Percentiles rank a stretch among this genome's conserved stretches.
phyloP scores from a whole-genome alignment of 1,284 basidiomycete species.

The Sanghuangporus sanghuang region DNA sequence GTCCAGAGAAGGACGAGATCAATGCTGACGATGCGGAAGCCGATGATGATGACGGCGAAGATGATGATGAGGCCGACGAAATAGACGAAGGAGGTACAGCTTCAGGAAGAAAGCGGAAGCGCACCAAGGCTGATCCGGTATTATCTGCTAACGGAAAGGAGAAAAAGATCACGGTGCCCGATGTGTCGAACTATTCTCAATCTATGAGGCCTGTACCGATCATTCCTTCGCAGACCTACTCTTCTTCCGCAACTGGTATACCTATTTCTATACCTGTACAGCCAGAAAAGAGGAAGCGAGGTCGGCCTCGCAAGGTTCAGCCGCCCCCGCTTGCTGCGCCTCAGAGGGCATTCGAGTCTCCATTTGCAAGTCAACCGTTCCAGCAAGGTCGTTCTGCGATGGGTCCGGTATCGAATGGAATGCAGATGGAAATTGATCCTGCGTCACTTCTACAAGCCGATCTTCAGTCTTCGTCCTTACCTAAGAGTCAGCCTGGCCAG shows the following conservation, averaged over 20 bases:
- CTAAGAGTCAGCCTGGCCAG: conserved; percentile 21
- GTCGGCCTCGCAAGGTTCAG: conserved; percentile 58
- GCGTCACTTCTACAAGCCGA: background rate
- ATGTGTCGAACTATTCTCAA: conserved; percentile 6
- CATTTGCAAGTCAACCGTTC: conserved; percentile 22
- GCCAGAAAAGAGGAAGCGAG: conserved; percentile 77
- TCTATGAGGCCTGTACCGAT: conserved; percentile 10
- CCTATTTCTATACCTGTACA: conserved; percentile 25
- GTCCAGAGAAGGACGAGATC: conserved; percentile 68
- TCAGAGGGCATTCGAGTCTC: background rate
- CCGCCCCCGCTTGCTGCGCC: conserved; percentile 20
- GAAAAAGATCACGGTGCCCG: conserved; percentile 27
- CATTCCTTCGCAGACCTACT: conserved; percentile 1
- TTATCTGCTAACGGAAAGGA: conserved; percentile 21
- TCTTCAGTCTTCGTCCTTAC: background rate
- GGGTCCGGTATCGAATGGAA: background rate
- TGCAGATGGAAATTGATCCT: conserved; percentile 10
- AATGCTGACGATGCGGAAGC: conserved; percentile 36
- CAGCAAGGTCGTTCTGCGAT: conserved; percentile 15
- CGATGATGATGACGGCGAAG: conserved; percentile 47
- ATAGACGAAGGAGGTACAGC: conserved; percentile 37
- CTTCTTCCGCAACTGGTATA: conserved; percentile 5
- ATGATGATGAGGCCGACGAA: conserved; percentile 52
- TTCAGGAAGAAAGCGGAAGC: conserved; percentile 33
- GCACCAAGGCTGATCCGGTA: conserved; percentile 28